phyloP scores from a whole-genome alignment of 345 rosid species.

The Ailanthus altissimus region DNA sequence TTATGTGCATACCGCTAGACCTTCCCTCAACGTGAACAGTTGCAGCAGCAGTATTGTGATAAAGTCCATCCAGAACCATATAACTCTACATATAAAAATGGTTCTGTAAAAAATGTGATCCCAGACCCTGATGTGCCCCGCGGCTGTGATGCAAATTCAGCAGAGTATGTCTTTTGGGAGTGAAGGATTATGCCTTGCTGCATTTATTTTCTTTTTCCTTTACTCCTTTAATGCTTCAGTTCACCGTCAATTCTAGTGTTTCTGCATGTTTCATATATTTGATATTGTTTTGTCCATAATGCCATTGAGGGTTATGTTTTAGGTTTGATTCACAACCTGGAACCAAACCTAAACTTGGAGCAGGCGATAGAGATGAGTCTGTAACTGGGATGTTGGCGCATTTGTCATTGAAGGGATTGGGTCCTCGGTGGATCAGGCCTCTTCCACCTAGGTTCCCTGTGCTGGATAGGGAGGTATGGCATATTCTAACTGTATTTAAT shows the following conservation, averaged over 20 bases:
- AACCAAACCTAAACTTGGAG: conserved; percentile 70
- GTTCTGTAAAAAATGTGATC: conserved; percentile 57
- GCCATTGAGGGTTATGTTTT: conserved; percentile 22
- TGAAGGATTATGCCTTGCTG: conserved; percentile 10
- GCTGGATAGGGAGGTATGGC: conserved; percentile 73
- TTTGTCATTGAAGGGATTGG: conserved; percentile 54
- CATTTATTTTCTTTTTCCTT: background rate
- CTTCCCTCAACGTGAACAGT: conserved; percentile 69
- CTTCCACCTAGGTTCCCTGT: conserved; percentile 78
- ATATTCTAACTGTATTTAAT: background rate
- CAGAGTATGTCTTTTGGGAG: conserved; percentile 57
- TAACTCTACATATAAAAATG: conserved; percentile 38
- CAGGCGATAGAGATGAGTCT: conserved; percentile 80
- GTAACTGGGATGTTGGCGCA: conserved; percentile 52
- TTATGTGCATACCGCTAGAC: conserved; percentile 43
- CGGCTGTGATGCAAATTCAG: conserved; percentile 70
- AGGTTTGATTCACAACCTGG: conserved; percentile 90
- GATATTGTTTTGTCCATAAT: conserved; percentile 22
- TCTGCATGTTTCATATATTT: conserved; percentile 10
- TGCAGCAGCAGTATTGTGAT: conserved; percentile 65
- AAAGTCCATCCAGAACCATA: conserved; percentile 51
- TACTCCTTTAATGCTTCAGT: conserved; percentile 12
- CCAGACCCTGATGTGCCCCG: conserved; percentile 81
- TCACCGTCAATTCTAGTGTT: background rate
- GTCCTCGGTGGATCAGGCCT: conserved; percentile 84